A percentile compares a stretch with the other conserved stretches of the same genome.
Conservation (phyloP, 495 filamentous ascomycete genomes). For the Acidiella bohemica region DNA sequence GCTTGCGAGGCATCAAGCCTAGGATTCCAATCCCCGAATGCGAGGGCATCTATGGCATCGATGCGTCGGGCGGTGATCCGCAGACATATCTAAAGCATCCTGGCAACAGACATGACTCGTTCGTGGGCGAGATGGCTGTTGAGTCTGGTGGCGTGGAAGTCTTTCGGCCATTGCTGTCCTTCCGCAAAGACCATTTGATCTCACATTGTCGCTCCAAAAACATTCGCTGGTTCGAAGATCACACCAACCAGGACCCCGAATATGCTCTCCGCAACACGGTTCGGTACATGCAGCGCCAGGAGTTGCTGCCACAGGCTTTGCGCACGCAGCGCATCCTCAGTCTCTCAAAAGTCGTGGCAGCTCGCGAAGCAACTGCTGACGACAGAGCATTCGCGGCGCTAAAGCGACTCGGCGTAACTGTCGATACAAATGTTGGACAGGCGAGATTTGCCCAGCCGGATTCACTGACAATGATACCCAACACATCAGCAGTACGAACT, state of each 20-base stretch:
- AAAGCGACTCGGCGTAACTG: neutral
- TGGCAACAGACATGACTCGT: neutral
- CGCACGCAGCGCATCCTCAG: constrained; percentile 48
- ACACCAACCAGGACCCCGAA: constrained; percentile 69
- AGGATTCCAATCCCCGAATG: constrained; percentile 68
- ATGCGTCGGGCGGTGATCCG: constrained; percentile 45
- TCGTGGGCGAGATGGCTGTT: constrained; percentile 21
- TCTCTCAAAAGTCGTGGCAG: constrained; percentile 33
- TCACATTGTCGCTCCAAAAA: constrained; percentile 54
- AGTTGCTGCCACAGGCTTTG: constrained; percentile 56
- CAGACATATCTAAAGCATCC: too few relatives aligned
- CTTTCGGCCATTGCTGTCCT: constrained; percentile 60
- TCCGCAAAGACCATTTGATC: constrained; percentile 56
- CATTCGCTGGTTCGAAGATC: constrained; percentile 68
- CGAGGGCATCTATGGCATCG: constrained; percentile 53
- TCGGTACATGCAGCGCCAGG: constrained; percentile 45
- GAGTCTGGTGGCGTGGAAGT: constrained; percentile 59
- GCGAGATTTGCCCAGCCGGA: neutral
- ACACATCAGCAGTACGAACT: too few relatives aligned
- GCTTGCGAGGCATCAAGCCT: constrained; percentile 54
- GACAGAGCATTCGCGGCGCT: constrained; percentile 16
- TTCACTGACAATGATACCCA: too few relatives aligned
- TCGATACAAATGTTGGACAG: neutral
- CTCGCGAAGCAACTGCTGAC: constrained; percentile 22
- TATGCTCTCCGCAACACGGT: constrained; percentile 70